Conservation (phyloP, 2,329 filamentous ascomycete genomes). For the Chrysosphaeria jannelii region DNA sequence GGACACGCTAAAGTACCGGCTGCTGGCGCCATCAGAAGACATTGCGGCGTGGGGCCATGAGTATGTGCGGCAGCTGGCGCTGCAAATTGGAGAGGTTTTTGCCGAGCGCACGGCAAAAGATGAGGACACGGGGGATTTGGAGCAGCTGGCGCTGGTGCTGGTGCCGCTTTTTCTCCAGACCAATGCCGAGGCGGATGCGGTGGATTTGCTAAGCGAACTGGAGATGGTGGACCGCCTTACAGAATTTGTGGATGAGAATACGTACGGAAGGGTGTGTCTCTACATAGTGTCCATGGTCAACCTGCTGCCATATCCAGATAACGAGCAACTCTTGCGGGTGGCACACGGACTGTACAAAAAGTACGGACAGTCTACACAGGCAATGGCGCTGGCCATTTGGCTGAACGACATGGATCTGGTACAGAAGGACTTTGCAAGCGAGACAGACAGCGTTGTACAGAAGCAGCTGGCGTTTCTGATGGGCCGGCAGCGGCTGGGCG, state of each 20-base stretch:
- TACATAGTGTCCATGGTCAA: conserved; percentile 99
- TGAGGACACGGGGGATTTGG: conserved; percentile 53
- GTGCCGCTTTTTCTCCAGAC: conserved; percentile 90
- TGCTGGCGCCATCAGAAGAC: conserved; percentile 70
- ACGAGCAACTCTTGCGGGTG: conserved; percentile 77
- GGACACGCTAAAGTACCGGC: conserved; percentile 85
- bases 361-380: conserved; percentile 79
- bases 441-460: conserved; percentile 49
- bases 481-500: conserved; percentile 64
- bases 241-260: conserved; percentile 75
- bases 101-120: conserved; percentile 65
- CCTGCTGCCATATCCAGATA: conserved; percentile 87
- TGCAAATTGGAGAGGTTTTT: conserved; percentile 90
- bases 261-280: conserved; percentile 71
- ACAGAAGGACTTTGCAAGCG: conserved; percentile 45
- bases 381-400: conserved; percentile 78
- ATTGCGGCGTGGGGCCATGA: conserved; percentile 96
- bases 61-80: conserved; percentile 79
- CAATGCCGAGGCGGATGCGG: conserved; percentile 92
- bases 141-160: conserved; percentile 54
- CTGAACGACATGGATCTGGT: conserved; percentile 72
- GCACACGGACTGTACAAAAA: conserved; percentile 82
- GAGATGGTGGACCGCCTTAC: conserved; percentile 89
- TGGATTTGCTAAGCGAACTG: conserved; percentile 86
- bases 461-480: conserved; percentile 88